Percentiles rank a stretch among this genome's conserved stretches.
Evolutionary conservation across 352 stramenopile genomes (phyloP).

Genomic region (Phytopythium kandeliae): DNA sequence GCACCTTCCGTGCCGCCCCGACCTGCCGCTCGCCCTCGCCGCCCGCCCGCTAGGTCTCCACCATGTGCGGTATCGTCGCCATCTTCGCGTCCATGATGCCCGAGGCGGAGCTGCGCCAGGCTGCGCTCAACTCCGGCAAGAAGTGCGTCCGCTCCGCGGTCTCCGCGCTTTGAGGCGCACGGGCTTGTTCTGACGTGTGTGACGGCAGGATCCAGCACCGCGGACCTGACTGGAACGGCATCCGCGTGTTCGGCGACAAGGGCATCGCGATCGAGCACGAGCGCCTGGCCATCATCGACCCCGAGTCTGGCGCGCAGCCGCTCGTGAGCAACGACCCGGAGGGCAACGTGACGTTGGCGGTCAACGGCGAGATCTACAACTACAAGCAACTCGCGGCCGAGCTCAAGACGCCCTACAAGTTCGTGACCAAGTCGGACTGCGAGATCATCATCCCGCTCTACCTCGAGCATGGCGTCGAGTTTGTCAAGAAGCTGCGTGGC

Average conservation of each 20-base stretch:
- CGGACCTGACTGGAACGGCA: constrained; percentile 95
- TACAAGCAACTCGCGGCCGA: constrained; percentile 93
- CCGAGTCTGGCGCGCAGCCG: constrained; percentile 93
- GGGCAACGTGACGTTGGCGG: constrained; percentile 90
- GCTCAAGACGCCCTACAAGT: constrained; percentile 88
- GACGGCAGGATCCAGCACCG: constrained; percentile 89
- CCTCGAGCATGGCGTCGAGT: constrained; percentile 84
- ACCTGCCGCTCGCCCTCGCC: neutral
- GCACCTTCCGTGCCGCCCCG: constrained; percentile 3
- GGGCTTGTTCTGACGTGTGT: neutral
- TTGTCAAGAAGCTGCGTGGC: constrained; percentile 91
- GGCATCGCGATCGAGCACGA: constrained; percentile 94
- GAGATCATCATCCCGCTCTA: constrained; percentile 98
- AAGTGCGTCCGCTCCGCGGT: constrained; percentile 31
- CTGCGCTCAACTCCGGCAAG: constrained; percentile 93
- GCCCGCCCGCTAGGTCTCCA: neutral
- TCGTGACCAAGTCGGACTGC: constrained; percentile 96
- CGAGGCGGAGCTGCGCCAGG: constrained; percentile 90
- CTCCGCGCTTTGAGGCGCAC: neutral
- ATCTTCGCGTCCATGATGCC: constrained; percentile 95
- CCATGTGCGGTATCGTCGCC: constrained; percentile 98
- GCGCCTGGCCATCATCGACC: constrained; percentile 98
- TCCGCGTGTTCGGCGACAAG: constrained; percentile 71
- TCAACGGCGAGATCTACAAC: constrained; percentile 99
- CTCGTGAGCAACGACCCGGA: constrained; percentile 83